Evolutionary conservation across 208 protist genomes (phyloP).

Genomic region (Angomonas ambiguus): DNA sequence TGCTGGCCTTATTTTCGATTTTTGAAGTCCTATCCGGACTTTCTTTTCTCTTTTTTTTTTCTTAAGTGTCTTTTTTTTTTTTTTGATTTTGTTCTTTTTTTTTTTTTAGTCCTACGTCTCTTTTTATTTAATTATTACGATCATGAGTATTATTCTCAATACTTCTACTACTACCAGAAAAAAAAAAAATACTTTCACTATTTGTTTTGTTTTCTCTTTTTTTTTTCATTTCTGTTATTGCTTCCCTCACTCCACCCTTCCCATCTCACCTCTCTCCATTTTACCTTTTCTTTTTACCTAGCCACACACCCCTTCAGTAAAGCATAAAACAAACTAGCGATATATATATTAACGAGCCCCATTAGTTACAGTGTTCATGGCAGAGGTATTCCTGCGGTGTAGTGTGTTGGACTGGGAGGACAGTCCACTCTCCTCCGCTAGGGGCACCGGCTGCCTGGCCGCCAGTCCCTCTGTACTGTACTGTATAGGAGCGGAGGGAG

Average conservation of each 20-base stretch:
- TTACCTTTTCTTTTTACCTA: not conserved
- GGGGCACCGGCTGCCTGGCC: too few relatives aligned
- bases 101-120: not conserved
- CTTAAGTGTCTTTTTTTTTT: conserved; percentile 17
- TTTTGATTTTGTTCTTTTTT: conserved; percentile 8
- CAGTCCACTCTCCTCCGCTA: too few relatives aligned
- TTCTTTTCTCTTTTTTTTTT: not conserved
- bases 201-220: conserved; percentile 8
- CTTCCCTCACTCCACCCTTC: not conserved
- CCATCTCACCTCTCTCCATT: too few relatives aligned
- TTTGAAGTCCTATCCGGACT: too few relatives aligned
- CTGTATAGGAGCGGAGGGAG: not conserved
- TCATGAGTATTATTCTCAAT: not conserved
- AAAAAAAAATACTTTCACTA: conserved; percentile 1
- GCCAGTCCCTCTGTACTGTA: too few relatives aligned
- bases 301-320: not conserved
- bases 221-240: not conserved
- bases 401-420: too few relatives aligned
- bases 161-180: too few relatives aligned
- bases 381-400: too few relatives aligned
- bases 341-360: too few relatives aligned
- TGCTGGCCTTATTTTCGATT: not conserved
- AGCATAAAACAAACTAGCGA: too few relatives aligned
- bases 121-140: not conserved
- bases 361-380: too few relatives aligned